Conservation (phyloP, 768 basidiomycete genomes). For the Lentinula lateritia region DNA sequence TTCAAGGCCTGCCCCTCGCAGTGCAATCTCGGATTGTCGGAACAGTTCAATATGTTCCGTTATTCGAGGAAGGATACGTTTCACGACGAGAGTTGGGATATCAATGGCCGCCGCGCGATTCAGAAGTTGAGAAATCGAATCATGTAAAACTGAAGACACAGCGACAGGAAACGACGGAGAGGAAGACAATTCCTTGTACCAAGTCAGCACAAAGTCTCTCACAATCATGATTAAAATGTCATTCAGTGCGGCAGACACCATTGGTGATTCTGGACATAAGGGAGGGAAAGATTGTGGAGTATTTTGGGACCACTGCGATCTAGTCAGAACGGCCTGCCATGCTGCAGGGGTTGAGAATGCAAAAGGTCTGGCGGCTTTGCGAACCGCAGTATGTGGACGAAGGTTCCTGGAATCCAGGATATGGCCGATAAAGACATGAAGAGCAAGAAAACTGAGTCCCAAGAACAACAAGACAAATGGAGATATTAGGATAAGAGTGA, state of each 20-base stretch:
- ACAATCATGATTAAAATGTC: slow-evolving; percentile 78
- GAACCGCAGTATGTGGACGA: slow-evolving; percentile 29
- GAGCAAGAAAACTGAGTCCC: slow-evolving; percentile 43
- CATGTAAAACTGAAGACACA: slow-evolving; percentile 71
- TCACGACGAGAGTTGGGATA: slow-evolving; percentile 69
- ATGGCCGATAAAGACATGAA: slow-evolving; percentile 53
- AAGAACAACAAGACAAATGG: slow-evolving; percentile 51
- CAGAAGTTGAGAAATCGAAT: slow-evolving; percentile 53
- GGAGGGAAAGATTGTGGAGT: slow-evolving; percentile 63
- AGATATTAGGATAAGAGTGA: slow-evolving; percentile 56
- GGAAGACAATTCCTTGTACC: slow-evolving; percentile 84
- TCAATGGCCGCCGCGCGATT: slow-evolving; percentile 58
- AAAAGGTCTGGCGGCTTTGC: slow-evolving; percentile 63
- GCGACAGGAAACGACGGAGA: slow-evolving; percentile 87
- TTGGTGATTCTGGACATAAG: slow-evolving; percentile 56
- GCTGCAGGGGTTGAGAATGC: slow-evolving; percentile 90
- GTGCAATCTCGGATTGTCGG: slow-evolving; percentile 80
- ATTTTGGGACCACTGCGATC: slow-evolving; percentile 85
- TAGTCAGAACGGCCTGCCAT: slow-evolving; percentile 86
- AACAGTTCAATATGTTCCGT: slow-evolving; percentile 88
- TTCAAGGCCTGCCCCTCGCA: slow-evolving; percentile 79
- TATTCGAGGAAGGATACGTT: slow-evolving; percentile 81
- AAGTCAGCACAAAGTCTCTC: slow-evolving; percentile 81
- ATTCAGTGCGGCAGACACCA: slow-evolving; percentile 68
- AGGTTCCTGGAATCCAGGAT: slow-evolving; percentile 45